Conservation (phyloP, 2,329 filamentous ascomycete genomes). For the Xylariales sp. region DNA sequence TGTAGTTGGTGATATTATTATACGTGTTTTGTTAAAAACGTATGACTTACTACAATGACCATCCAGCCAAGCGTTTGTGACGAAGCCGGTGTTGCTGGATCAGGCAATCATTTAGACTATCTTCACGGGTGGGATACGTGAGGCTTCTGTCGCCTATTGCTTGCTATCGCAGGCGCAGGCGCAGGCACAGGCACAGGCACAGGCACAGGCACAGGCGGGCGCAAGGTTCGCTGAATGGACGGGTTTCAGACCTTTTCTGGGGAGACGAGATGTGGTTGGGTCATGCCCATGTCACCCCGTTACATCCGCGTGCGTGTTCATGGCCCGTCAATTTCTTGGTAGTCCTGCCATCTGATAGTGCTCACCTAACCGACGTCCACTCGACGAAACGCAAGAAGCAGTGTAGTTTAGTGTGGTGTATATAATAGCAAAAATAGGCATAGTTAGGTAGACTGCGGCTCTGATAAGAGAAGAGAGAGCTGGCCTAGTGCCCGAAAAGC, state of each 20-base stretch:
- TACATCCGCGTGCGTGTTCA: slow-evolving; percentile 9
- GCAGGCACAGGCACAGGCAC: no score
- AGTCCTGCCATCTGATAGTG: slow-evolving; percentile 3
- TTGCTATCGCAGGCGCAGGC: not conserved
- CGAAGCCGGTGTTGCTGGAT: slow-evolving; percentile 30
- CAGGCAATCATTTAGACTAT: slow-evolving; percentile 29
- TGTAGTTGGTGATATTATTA: slow-evolving; percentile 20
- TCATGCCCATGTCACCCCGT: slow-evolving; percentile 12
- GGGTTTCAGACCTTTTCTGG: slow-evolving; percentile 17
- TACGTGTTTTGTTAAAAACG: slow-evolving; percentile 21
- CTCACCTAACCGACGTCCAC: slow-evolving; percentile 10
- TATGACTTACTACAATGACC: slow-evolving; percentile 34
- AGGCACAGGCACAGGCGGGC: not conserved
- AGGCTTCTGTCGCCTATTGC: slow-evolving; percentile 17
- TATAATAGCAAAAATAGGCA: slow-evolving; percentile 20
- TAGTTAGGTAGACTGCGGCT: slow-evolving; percentile 24
- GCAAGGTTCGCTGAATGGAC: slow-evolving; percentile 21
- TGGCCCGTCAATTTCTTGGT: slow-evolving; percentile 1
- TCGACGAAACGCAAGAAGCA: not conserved
- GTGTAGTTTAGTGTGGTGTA: not conserved
- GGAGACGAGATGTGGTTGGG: slow-evolving; percentile 11
- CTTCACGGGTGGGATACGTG: slow-evolving; percentile 23
- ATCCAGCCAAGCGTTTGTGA: slow-evolving; percentile 30
- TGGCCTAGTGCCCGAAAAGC: slow-evolving; percentile 9
- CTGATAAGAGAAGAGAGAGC: slow-evolving; percentile 29